Evolutionary conservation across 352 stramenopile genomes (phyloP).

Genomic region (Globisporangium solare): DNA sequence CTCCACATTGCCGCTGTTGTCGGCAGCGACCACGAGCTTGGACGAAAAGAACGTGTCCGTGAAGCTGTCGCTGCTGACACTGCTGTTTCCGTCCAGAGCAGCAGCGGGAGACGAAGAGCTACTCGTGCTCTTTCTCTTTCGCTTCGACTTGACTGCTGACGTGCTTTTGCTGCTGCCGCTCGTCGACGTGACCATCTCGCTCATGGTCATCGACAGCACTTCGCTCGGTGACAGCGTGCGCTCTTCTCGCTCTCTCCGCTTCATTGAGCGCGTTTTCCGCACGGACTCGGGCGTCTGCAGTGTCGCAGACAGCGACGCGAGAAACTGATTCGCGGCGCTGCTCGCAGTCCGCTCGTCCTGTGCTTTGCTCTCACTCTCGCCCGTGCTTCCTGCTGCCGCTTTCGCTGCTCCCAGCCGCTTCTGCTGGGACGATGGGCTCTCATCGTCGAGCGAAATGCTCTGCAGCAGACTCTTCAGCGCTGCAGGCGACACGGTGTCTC

Average conservation of each 20-base stretch:
- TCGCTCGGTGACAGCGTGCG: slow-evolving; percentile 19
- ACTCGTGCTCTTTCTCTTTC: slow-evolving; percentile 10
- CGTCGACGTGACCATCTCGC: not conserved
- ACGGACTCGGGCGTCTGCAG: slow-evolving; percentile 11
- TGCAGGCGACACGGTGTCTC: slow-evolving; percentile 28
- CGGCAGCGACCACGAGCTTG: slow-evolving; percentile 27
- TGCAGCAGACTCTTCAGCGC: slow-evolving; percentile 30
- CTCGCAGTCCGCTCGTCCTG: slow-evolving; percentile 6
- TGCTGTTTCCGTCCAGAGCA: not conserved
- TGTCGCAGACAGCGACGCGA: not conserved
- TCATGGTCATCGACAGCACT: slow-evolving; percentile 11
- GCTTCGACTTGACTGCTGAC: slow-evolving; percentile 7
- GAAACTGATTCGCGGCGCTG: slow-evolving; percentile 10
- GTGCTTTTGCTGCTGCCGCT: not conserved
- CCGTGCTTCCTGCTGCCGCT: not conserved
- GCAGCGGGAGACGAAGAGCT: not conserved
- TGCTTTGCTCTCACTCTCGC: slow-evolving; percentile 2
- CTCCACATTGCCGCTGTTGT: slow-evolving; percentile 7
- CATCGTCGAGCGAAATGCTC: slow-evolving; percentile 16
- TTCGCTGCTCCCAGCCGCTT: not conserved
- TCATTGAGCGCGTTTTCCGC: slow-evolving; percentile 11
- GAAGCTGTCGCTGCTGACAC: slow-evolving; percentile 34
- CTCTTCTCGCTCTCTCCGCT: slow-evolving; percentile 14
- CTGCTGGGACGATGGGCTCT: not conserved
- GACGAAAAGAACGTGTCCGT: slow-evolving; percentile 46